Evolutionary conservation across 1,139 yeast genomes (phyloP).

Genomic region (Yamadazyma taylorii): DNA sequence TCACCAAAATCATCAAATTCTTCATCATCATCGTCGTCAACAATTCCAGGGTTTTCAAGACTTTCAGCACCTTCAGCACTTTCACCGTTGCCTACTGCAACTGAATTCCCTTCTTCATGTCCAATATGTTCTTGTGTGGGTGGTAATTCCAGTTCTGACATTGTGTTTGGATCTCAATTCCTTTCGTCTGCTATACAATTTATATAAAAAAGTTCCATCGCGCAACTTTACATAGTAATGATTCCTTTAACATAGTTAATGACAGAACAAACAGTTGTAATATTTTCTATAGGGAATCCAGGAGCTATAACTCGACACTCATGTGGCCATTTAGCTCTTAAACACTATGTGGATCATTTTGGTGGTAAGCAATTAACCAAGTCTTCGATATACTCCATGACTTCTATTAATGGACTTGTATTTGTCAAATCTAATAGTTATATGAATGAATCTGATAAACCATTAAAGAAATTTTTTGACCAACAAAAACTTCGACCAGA

Average conservation of each 20-base stretch:
- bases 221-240: no score
- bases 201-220: no score
- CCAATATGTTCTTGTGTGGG: constrained; percentile 1
- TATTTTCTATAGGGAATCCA: constrained; percentile 47
- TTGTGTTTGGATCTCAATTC: no score
- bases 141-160: no score
- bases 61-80: no score
- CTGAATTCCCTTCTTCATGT: neutral
- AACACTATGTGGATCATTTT: constrained; percentile 25
- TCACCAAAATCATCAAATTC: constrained; percentile 15
- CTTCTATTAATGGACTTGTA: constrained; percentile 20
- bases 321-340: constrained; percentile 38
- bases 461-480: constrained; percentile 26
- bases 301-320: constrained; percentile 43
- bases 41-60: no score
- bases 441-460: constrained; percentile 43
- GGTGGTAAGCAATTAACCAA: constrained; percentile 26
- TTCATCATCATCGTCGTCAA: constrained; percentile 7
- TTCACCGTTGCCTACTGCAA: no score
- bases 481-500: constrained; percentile 20
- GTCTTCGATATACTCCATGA: constrained; percentile 25
- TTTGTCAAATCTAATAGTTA: constrained; percentile 40
- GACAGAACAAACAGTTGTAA: neutral
- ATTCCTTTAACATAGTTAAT: no score
- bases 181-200: no score